Evolutionary conservation across 1,284 basidiomycete species (phyloP).

Genomic region (Ganoderma leucocontextum): DNA sequence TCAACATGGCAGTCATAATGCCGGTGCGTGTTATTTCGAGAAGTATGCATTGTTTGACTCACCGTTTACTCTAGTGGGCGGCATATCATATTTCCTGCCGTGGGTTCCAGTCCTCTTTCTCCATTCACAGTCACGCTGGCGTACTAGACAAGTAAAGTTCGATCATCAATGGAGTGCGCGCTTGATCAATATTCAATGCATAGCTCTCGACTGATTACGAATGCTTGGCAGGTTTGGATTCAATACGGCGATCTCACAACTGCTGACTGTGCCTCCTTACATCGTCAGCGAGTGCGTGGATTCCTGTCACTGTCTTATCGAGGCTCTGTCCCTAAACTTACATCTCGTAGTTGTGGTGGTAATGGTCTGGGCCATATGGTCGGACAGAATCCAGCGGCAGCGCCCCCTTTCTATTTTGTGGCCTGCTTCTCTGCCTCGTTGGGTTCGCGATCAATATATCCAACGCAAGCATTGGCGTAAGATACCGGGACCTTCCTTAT

Average conservation of each 20-base stretch:
- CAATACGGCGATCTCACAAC: constrained; percentile 61
- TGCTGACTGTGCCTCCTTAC: constrained; percentile 79
- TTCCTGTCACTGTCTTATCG: background rate
- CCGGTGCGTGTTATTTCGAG: constrained; percentile 51
- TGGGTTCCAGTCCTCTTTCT: constrained; percentile 8
- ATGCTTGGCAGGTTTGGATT: constrained; percentile 57
- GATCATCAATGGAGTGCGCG: constrained; percentile 60
- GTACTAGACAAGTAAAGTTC: constrained; percentile 49
- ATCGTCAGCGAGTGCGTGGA: constrained; percentile 60
- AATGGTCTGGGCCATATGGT: constrained; percentile 58
- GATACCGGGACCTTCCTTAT: constrained; percentile 71
- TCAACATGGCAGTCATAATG: constrained; percentile 66
- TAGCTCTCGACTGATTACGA: too few species aligned
- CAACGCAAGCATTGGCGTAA: constrained; percentile 53
- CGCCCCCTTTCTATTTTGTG: constrained; percentile 63
- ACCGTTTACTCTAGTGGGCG: constrained; percentile 22
- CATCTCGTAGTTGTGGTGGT: constrained; percentile 55
- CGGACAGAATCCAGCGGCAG: constrained; percentile 64
- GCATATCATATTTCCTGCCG: constrained; percentile 35
- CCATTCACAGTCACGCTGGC: background rate
- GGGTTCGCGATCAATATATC: constrained; percentile 74
- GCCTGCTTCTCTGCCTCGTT: constrained; percentile 58
- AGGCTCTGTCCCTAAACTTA: constrained; percentile 48
- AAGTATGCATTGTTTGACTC: background rate
- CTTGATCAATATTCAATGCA: accelerated